Evolutionary conservation across 1,139 yeast genomes (phyloP).

Genomic region (Candida sp.): DNA sequence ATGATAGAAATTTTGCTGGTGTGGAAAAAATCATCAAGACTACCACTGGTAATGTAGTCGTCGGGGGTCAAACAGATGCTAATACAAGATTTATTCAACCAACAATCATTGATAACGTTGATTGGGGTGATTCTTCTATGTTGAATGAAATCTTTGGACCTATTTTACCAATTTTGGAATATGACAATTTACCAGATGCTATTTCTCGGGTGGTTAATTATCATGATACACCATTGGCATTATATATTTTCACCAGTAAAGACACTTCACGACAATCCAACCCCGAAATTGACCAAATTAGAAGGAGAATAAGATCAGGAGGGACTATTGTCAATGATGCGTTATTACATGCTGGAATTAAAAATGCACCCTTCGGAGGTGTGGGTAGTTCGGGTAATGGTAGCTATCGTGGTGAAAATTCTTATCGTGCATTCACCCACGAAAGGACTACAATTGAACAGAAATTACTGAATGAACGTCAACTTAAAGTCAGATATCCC

Average conservation of each 20-base stretch:
- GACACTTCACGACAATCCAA: slow-evolving; percentile 28
- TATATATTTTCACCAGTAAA: slow-evolving; percentile 66
- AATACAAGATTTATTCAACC: slow-evolving; percentile 61
- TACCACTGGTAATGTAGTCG: slow-evolving; percentile 56
- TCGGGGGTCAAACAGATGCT: slow-evolving; percentile 55
- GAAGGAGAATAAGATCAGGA: slow-evolving; percentile 65
- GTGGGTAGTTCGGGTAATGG: slow-evolving; percentile 80
- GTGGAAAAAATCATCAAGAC: slow-evolving; percentile 39
- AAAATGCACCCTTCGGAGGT: slow-evolving; percentile 87
- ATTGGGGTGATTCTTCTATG: slow-evolving; percentile 71
- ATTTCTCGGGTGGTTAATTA: slow-evolving; percentile 27
- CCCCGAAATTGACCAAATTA: slow-evolving; percentile 48
- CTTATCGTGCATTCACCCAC: slow-evolving; percentile 74
- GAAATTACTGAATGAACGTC: slow-evolving; percentile 61
- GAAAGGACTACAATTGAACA: slow-evolving; percentile 67
- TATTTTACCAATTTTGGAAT: slow-evolving; percentile 67
- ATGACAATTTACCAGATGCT: slow-evolving; percentile 44
- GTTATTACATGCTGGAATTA: slow-evolving; percentile 64
- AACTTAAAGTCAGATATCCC: slow-evolving; percentile 62
- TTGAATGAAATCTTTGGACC: slow-evolving; percentile 83
- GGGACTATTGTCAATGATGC: slow-evolving; percentile 70
- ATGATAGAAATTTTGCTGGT: slow-evolving; percentile 53
- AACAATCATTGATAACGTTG: slow-evolving; percentile 60
- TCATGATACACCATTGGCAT: slow-evolving; percentile 84
- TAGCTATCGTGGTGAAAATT: slow-evolving; percentile 73